phyloP scores from a whole-genome alignment of 1,284 basidiomycete genomes.

The Trametes versicolor region DNA sequence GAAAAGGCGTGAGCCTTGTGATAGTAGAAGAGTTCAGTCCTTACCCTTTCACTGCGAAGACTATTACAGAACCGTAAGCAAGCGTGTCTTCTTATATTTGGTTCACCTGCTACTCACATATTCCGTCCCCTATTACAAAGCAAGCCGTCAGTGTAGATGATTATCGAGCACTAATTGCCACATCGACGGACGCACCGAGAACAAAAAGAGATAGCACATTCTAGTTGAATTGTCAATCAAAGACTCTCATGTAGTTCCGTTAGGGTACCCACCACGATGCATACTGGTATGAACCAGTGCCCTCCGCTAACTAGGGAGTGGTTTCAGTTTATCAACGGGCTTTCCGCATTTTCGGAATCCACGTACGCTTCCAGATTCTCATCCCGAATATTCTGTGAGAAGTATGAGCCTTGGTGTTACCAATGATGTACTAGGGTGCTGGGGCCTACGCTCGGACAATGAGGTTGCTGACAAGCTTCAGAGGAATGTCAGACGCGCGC shows the following conservation, averaged over 20 bases:
- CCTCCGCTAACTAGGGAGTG: conserved; percentile 12
- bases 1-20: no score
- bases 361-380: conserved; percentile 22
- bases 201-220: conserved; percentile 20
- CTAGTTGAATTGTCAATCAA: not conserved
- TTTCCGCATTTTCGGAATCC: not conserved
- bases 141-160: not conserved
- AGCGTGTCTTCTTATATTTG: not conserved
- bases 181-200: conserved; percentile 8
- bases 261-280: conserved; percentile 13
- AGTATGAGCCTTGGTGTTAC: not conserved
- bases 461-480: conserved; percentile 20
- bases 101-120: not conserved
- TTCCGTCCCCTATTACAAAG: conserved; percentile 5
- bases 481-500: not conserved
- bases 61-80: not conserved
- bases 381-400: conserved; percentile 18
- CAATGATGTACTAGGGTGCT: no score
- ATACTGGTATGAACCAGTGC: conserved; percentile 17
- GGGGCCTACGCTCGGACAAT: conserved; percentile 19
- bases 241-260: no score
- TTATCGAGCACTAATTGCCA: not conserved
- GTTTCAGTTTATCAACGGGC: not conserved
- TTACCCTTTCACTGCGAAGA: conserved; percentile 19
- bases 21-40: not conserved